Base-by-base conservation (phyloP, 169 alveolate genomes). In the Eimeria sp. region DNA sequence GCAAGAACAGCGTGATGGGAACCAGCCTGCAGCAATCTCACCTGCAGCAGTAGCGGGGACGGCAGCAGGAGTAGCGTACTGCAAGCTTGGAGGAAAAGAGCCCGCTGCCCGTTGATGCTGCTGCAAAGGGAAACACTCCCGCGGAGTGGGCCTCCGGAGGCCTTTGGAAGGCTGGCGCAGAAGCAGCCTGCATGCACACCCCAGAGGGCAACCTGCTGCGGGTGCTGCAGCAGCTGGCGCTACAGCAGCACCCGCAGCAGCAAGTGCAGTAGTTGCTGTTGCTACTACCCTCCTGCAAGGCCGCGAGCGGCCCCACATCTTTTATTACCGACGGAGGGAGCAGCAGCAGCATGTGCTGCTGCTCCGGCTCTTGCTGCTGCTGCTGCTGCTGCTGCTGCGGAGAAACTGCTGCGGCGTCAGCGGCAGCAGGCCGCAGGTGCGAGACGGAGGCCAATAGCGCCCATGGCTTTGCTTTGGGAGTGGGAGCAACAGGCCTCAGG, bases 221-320 rank as follows among this genome's bases (percentile, higher is more conserved):
- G 67, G 51, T n/a, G 90, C 90, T 20, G 70, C 90, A 25, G 73
- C 90, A n/a, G 47, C 73, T 20, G 90, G 18, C 7, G 73, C 90
- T 51, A 49, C 73, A 82, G 90, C 34, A 10, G 90, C 90, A 27
- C n/a, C 73, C 7, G 22, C 72, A 40, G 57, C 63, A 34, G 87
- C 30, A 10, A 9, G 40, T 40, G 87, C 63, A 43, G 87, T 49
- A 16, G 87, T 40, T 22, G 87, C 90, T 49, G 90, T 73, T 10
- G 25, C 89, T 43, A 13, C 67, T 14, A 14, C 90, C 67, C 57
- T 47, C 72, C 63, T 82, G 90, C 18, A 54, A 45, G 90, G 90
- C 90, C 73, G 90, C 90, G 30, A 6, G 90, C 73, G 90, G 73
- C 90, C 72, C 72, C 67, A 54, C 90, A 82, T 82, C 65, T 22